These are phyloP conservation scores for Phoma sp. DNA, from an alignment of 2,329 filamentous ascomycete species.

Conservation along the genomic window DNA sequence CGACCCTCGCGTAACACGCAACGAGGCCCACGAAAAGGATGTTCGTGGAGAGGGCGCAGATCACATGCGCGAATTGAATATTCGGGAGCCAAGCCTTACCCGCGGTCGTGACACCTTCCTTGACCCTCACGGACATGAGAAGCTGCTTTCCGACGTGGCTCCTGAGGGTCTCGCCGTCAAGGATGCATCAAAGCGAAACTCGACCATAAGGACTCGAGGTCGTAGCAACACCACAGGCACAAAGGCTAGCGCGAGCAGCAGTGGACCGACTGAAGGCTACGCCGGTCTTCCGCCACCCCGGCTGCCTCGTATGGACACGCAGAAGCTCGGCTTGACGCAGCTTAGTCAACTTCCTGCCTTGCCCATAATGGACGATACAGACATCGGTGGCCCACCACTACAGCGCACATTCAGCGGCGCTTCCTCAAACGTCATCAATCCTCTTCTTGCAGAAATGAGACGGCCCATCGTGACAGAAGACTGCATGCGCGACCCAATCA, in stretches of 20 bases:
- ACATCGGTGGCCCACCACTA: conserved; percentile 77
- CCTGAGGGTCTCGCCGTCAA: conserved; percentile 60
- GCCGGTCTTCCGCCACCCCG: conserved; percentile 66
- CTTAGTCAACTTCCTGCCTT: conserved; percentile 74
- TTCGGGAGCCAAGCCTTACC: conserved; percentile 64
- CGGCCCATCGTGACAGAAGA: conserved; percentile 80
- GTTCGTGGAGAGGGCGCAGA: conserved; percentile 80
- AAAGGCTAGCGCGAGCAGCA: conserved; percentile 40
- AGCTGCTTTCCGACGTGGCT: conserved; percentile 69
- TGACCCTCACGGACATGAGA: conserved; percentile 69
- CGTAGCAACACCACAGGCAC: conserved; percentile 43
- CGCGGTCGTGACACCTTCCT: conserved; percentile 75
- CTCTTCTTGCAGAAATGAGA: conserved; percentile 69
- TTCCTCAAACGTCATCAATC: conserved; percentile 56
- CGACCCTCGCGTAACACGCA: conserved; percentile 66
- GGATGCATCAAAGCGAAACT: conserved; percentile 55
- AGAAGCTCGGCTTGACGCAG: conserved; percentile 71
- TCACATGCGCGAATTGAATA: conserved; percentile 64
- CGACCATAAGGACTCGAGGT: conserved; percentile 42
- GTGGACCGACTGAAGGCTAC: conserved; percentile 45
- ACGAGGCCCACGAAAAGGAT: conserved; percentile 71
- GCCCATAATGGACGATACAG: conserved; percentile 76
- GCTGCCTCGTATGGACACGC: conserved; percentile 66
- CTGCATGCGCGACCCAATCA: conserved; percentile 92
- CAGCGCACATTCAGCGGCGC: conserved; percentile 59